A percentile compares a stretch with the other conserved stretches of the same genome.
Evolutionary conservation across 1,284 basidiomycete genomes (phyloP).

Genomic region (Microbotryomycetes sp.): DNA sequence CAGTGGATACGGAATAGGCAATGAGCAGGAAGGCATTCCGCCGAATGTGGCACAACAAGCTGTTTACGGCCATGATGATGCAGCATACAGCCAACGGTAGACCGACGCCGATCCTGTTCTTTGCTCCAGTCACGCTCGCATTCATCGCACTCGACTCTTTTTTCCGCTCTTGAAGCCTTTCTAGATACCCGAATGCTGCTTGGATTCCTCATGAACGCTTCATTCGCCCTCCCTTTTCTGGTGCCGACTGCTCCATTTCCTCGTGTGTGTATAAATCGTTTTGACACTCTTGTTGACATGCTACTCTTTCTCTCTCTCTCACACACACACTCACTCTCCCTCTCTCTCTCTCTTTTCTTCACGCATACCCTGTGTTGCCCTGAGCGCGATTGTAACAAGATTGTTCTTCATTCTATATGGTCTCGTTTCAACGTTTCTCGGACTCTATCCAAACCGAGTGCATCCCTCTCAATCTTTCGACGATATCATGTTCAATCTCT

Average conservation of each 20-base stretch:
- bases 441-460: conserved; percentile 61
- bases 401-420: neutral
- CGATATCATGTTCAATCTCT: conserved; percentile 87
- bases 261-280: too few relatives aligned
- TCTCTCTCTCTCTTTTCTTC: neutral
- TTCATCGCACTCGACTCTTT: too few relatives aligned
- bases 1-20: neutral
- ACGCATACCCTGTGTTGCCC: neutral
- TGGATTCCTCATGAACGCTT: too few relatives aligned
- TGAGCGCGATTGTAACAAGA: neutral
- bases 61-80: neutral
- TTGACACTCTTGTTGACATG: neutral
- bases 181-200: too few relatives aligned
- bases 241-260: too few relatives aligned
- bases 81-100: neutral
- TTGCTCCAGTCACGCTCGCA: too few relatives aligned
- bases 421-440: neutral
- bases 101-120: too few relatives aligned
- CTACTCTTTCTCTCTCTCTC: neutral
- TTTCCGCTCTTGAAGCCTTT: too few relatives aligned
- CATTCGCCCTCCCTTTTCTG: too few relatives aligned
- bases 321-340: too few relatives aligned
- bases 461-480: conserved; percentile 62
- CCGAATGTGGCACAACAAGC: neutral
- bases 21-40: neutral